Percentiles rank a stretch among this genome's conserved stretches.
These are phyloP conservation scores for Aspergillus ochraceoroseus DNA, from an alignment of 2,329 filamentous ascomycete species.

Conservation along the genomic window DNA sequence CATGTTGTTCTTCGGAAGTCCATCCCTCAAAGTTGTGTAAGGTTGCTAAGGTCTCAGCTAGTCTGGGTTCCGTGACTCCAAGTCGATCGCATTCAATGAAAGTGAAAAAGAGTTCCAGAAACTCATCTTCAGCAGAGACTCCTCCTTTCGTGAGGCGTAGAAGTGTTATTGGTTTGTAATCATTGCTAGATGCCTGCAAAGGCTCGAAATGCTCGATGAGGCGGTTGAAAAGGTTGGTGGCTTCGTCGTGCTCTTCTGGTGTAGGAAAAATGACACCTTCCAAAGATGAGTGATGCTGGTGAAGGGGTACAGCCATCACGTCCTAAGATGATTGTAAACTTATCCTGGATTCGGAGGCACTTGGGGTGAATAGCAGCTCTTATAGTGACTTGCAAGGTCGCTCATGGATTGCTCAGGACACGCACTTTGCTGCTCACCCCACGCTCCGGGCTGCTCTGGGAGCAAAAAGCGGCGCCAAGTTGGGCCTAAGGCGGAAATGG, in stretches of 20 bases:
- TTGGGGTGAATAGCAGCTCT: too few species aligned
- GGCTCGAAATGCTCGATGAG: constrained; percentile 2
- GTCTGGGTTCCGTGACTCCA: not conserved
- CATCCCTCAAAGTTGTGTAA: not conserved
- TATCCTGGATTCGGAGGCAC: too few species aligned
- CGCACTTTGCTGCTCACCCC: too few species aligned
- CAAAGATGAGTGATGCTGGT: constrained; percentile 1
- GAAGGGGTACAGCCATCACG: not conserved
- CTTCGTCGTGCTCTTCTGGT: constrained; percentile 6
- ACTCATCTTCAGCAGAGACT: not conserved
- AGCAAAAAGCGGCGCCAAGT: too few species aligned
- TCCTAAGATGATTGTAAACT: too few species aligned
- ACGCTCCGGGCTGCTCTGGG: too few species aligned
- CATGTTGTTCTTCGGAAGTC: constrained; percentile 4
- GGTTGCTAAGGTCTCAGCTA: too few species aligned
- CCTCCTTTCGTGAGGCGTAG: not conserved
- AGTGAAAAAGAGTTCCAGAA: constrained; percentile 1
- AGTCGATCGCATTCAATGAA: not conserved
- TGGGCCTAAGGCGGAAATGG: too few species aligned
- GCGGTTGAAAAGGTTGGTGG: not conserved
- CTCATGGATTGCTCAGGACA: too few species aligned
- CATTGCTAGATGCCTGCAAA: not conserved
- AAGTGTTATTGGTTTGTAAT: constrained; percentile 1
- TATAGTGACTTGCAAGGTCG: too few species aligned
- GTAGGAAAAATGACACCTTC: constrained; percentile 5